phyloP scores from a whole-genome alignment of 305 asterid genomes.

The Fraxinus sp. region DNA sequence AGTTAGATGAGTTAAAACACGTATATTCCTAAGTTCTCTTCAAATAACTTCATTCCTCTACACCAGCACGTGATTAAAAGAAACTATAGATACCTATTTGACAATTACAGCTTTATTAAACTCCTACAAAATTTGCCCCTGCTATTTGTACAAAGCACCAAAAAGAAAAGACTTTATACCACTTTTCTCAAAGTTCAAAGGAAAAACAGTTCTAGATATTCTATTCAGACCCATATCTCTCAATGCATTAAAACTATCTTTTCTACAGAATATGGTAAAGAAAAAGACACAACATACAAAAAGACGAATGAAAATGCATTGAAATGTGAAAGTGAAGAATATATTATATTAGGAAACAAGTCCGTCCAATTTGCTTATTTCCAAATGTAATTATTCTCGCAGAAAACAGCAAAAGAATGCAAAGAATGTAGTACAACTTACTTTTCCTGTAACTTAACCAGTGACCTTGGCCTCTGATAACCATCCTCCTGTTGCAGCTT shows the following conservation, averaged over 20 bases:
- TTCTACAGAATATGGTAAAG: not conserved
- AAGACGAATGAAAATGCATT: not conserved
- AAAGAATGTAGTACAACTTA: slow-evolving; percentile 30
- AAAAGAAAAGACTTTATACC: not conserved
- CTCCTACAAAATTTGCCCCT: not conserved
- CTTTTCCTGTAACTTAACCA: slow-evolving; percentile 44
- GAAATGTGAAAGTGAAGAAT: not conserved
- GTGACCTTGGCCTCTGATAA: slow-evolving; percentile 62
- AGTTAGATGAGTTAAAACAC: not conserved
- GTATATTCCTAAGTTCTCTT: not conserved
- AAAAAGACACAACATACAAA: not conserved
- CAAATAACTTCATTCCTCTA: not conserved
- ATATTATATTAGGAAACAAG: not conserved
- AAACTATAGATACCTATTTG: not conserved
- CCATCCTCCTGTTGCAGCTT: slow-evolving; percentile 46
- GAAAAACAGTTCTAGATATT: not conserved
- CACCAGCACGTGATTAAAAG: not conserved
- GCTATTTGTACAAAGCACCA: not conserved
- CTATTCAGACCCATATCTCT: not conserved
- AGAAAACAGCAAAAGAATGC: not conserved
- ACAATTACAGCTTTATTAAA: not conserved
- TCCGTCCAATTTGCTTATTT: not conserved
- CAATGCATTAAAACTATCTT: not conserved
- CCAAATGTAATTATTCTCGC: not conserved
- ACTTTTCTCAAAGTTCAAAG: not conserved